Percentiles rank a stretch among this genome's conserved stretches.
These are phyloP conservation scores for Pseudocercospora vitis DNA, from an alignment of 2,329 filamentous ascomycete species.

Conservation along the genomic window DNA sequence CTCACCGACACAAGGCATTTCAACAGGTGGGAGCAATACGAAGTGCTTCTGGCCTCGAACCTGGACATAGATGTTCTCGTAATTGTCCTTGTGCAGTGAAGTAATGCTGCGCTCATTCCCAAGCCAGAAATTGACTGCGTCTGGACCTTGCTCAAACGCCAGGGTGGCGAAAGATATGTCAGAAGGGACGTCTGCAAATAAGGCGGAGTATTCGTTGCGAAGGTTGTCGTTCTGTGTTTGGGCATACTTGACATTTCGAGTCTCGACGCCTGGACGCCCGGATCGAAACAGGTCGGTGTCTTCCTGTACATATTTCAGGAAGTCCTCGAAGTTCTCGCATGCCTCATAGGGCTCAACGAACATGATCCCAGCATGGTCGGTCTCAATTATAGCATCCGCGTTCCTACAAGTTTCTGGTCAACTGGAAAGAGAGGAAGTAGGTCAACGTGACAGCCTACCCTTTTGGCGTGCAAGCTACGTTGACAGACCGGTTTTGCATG, in stretches of 20 bases:
- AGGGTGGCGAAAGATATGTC: slow-evolving; percentile 72
- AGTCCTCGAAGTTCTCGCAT: slow-evolving; percentile 60
- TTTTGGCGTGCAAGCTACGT: slow-evolving; percentile 73
- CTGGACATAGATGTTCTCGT: slow-evolving; percentile 83
- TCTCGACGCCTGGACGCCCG: neutral
- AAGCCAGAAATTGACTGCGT: slow-evolving; percentile 82
- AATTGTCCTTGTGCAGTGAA: slow-evolving; percentile 77
- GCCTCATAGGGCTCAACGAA: slow-evolving; percentile 75
- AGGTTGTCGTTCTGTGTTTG: slow-evolving; percentile 86
- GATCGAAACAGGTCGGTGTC: slow-evolving; percentile 38
- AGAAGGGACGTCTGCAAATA: slow-evolving; percentile 63
- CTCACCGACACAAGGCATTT: slow-evolving; percentile 69
- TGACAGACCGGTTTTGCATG: slow-evolving; percentile 61
- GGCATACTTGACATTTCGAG: slow-evolving; percentile 61
- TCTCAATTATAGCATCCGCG: slow-evolving; percentile 63
- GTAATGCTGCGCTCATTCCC: slow-evolving; percentile 70
- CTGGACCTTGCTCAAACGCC: slow-evolving; percentile 64
- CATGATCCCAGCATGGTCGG: slow-evolving; percentile 50
- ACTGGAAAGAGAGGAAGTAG: neutral
- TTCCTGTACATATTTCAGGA: slow-evolving; percentile 60
- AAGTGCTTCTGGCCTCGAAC: slow-evolving; percentile 73
- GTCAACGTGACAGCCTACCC: slow-evolving; percentile 52
- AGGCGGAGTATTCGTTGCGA: slow-evolving; percentile 65
- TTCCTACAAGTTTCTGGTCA: slow-evolving; percentile 44
- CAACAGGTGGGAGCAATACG: slow-evolving; percentile 69